Evolutionary conservation across 352 stramenopile genomes (phyloP).

Genomic region (Phytophthora fragariae): DNA sequence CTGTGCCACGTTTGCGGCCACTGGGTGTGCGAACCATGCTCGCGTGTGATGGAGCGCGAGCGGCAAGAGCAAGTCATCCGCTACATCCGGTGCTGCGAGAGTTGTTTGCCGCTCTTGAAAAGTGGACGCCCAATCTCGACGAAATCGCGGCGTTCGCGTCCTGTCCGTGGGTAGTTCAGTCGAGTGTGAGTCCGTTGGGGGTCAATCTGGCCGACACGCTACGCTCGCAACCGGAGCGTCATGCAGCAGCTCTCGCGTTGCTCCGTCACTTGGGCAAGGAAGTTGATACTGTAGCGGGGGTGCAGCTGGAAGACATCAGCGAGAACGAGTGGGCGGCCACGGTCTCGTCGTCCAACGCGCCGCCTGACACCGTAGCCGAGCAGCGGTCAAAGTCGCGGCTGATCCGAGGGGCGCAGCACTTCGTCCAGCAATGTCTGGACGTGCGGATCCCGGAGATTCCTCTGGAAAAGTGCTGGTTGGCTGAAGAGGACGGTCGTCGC

Average conservation of each 20-base stretch:
- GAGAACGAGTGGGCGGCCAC: constrained; percentile 48
- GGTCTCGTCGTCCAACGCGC: constrained; percentile 14
- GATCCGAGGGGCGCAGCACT: constrained; percentile 36
- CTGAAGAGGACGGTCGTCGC: constrained; percentile 48
- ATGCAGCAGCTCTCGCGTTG: constrained; percentile 40
- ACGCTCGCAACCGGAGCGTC: constrained; percentile 36
- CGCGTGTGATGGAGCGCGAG: constrained; percentile 58
- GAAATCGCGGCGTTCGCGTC: constrained; percentile 40
- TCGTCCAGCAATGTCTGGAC: constrained; percentile 69
- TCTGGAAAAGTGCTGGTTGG: constrained; percentile 47
- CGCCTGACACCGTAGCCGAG: neutral
- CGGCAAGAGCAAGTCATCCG: constrained; percentile 50
- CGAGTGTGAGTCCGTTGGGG: constrained; percentile 47
- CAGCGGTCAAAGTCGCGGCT: constrained; percentile 24
- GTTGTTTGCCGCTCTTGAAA: constrained; percentile 55
- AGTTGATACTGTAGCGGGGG: constrained; percentile 21
- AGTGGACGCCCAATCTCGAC: constrained; percentile 50
- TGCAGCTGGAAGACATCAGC: constrained; percentile 42
- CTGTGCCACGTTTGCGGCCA: constrained; percentile 60
- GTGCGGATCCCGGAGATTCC: constrained; percentile 48
- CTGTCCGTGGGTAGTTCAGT: constrained; percentile 45
- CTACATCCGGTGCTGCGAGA: constrained; percentile 52
- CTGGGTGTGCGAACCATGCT: constrained; percentile 59
- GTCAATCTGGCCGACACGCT: constrained; percentile 54
- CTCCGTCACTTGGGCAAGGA: constrained; percentile 41